These are phyloP conservation scores for Plenodomus biglobosus DNA, from an alignment of 2,329 filamentous ascomycete genomes.

Conservation along the genomic window DNA sequence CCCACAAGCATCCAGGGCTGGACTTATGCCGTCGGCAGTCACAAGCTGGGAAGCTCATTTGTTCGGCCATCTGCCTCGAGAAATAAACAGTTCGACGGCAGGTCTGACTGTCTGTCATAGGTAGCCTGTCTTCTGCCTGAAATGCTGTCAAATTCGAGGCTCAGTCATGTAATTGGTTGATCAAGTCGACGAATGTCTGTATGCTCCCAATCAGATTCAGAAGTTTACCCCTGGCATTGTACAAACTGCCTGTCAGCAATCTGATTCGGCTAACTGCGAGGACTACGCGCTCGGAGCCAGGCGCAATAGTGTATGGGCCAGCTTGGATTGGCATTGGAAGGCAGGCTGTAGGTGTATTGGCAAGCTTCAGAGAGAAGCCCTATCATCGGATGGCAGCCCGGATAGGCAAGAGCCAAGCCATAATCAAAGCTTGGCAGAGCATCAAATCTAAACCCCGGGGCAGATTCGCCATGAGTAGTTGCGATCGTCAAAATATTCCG, in stretches of 20 bases:
- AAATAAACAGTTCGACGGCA: neutral
- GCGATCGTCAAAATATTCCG: neutral
- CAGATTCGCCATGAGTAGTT: neutral
- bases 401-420: neutral
- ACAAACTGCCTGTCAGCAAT: neutral
- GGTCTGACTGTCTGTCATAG: neutral
- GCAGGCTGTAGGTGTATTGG: neutral
- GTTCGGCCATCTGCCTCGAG: neutral
- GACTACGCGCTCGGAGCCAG: neutral
- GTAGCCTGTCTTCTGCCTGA: neutral
- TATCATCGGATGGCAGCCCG: neutral
- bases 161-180: neutral
- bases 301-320: neutral
- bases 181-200: neutral
- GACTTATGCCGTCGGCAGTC: neutral
- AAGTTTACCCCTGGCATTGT: neutral
- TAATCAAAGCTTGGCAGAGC: neutral
- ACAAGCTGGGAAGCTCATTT: neutral
- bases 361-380: neutral
- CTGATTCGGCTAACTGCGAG: neutral
- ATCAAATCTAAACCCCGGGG: neutral
- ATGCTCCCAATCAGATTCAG: neutral
- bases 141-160: neutral
- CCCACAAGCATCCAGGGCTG: too few species aligned
- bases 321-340: too few species aligned